These are phyloP conservation scores for Fraxinus floribunda DNA, from an alignment of 305 asterid species.

Conservation along the genomic window DNA sequence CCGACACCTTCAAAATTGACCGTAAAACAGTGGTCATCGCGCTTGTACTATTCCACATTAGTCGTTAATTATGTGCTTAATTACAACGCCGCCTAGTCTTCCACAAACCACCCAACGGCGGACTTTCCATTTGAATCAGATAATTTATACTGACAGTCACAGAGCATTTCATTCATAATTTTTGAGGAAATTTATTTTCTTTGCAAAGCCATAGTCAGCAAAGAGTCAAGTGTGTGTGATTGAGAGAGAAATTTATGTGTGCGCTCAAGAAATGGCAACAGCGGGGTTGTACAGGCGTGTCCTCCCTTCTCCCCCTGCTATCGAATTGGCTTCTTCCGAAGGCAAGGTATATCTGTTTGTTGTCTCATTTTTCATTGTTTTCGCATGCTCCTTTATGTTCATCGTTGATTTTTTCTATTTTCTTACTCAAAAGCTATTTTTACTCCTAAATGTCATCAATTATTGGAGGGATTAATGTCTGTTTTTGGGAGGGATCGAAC, in stretches of 20 bases:
- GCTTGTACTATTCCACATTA: neutral
- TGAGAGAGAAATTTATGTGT: neutral
- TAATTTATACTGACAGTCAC: neutral
- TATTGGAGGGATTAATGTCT: neutral
- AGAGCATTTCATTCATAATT: neutral
- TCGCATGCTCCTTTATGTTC: neutral
- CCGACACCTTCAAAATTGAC: too few relatives aligned
- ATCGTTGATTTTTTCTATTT: neutral
- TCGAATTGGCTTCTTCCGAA: constrained; percentile 78
- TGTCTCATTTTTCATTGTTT: too few relatives aligned
- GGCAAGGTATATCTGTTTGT: constrained; percentile 58
- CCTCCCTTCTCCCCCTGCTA: constrained; percentile 92
- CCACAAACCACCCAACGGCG: neutral
- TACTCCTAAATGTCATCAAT: neutral
- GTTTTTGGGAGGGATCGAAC: neutral
- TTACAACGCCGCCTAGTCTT: neutral
- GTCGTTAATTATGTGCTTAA: neutral
- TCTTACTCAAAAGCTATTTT: neutral
- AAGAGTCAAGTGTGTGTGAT: neutral
- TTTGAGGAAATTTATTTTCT: neutral
- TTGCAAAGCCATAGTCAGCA: neutral
- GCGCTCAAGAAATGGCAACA: constrained; percentile 52
- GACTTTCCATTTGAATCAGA: neutral
- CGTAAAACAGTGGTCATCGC: neutral
- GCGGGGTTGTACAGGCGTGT: constrained; percentile 80